These are phyloP conservation scores for Trichoderma arundinaceum DNA, from an alignment of 2,329 filamentous ascomycete species.

Conservation along the genomic window DNA sequence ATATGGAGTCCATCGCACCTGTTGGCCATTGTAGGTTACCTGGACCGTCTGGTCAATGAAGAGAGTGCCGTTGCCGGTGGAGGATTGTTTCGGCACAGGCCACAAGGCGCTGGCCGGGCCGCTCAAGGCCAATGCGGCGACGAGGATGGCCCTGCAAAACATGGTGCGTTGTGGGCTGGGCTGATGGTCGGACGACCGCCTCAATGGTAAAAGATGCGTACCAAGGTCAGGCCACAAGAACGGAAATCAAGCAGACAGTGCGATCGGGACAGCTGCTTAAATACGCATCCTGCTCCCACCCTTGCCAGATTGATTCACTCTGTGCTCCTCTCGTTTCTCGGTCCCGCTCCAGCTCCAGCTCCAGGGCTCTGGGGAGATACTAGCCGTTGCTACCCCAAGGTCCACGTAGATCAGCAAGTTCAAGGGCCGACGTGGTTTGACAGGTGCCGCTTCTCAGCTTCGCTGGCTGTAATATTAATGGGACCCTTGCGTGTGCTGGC, in stretches of 20 bases:
- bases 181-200: slow-evolving; percentile 6
- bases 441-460: slow-evolving; percentile 20
- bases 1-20: slow-evolving; percentile 24
- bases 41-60: slow-evolving; percentile 59
- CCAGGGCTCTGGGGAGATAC: slow-evolving; percentile 5
- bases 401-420: slow-evolving; percentile 12
- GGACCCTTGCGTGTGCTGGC: slow-evolving; percentile 9
- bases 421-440: not conserved
- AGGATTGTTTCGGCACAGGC: slow-evolving; percentile 60
- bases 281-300: slow-evolving; percentile 4
- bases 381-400: not conserved
- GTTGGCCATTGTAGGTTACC: slow-evolving; percentile 62
- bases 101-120: slow-evolving; percentile 57
- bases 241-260: not conserved
- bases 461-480: slow-evolving; percentile 1
- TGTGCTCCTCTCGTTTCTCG: not conserved
- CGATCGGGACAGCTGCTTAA: slow-evolving; percentile 19
- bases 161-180: slow-evolving; percentile 14
- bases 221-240: slow-evolving; percentile 19
- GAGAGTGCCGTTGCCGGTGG: slow-evolving; percentile 58
- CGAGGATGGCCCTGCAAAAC: slow-evolving; percentile 21
- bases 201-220: not conserved
- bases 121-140: slow-evolving; percentile 22
- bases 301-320: slow-evolving; percentile 10
- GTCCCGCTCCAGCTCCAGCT: slow-evolving; percentile 10